Conservation (phyloP, 2,329 filamentous ascomycete species). For the Colletotrichum nymphaeae region DNA sequence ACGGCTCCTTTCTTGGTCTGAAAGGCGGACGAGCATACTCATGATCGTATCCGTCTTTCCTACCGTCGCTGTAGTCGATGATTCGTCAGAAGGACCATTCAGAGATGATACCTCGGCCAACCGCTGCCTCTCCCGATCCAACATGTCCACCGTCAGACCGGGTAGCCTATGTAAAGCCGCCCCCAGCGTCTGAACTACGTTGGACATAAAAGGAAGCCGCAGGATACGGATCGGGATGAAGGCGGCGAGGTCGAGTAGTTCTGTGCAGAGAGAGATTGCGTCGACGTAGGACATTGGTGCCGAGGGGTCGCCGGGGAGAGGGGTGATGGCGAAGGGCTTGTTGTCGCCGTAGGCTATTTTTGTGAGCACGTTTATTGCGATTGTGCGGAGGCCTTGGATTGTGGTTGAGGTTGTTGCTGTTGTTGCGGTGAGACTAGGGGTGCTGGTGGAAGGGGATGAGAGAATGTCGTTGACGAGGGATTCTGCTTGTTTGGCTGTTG, state of each 20-base stretch:
- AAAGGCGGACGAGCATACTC: conserved; percentile 44
- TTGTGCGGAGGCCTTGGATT: conserved; percentile 43
- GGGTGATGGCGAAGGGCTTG: conserved; percentile 42
- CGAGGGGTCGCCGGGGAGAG: conserved; percentile 32
- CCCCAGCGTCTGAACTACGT: conserved; percentile 40
- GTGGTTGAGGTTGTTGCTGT: conserved; percentile 41
- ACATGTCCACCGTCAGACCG: conserved; percentile 37
- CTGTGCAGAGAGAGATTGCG: conserved; percentile 43
- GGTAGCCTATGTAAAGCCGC: conserved; percentile 42
- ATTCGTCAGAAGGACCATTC: too few relatives aligned
- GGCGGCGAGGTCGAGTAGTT: conserved; percentile 43
- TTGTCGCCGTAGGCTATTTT: conserved; percentile 46
- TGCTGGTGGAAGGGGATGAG: not conserved
- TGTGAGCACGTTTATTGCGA: conserved; percentile 52
- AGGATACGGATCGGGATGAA: conserved; percentile 43
- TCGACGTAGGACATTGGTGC: conserved; percentile 44
- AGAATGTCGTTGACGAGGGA: conserved; percentile 44
- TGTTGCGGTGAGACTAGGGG: conserved; percentile 12
- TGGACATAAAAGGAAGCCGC: conserved; percentile 41
- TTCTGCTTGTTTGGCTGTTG: conserved; percentile 44
- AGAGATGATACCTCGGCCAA: conserved; percentile 11
- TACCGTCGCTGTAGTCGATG: conserved; percentile 42
- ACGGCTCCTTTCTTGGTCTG: conserved; percentile 40
- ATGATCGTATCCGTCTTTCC: conserved; percentile 40
- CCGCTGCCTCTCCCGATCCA: not conserved